These are phyloP conservation scores for Candida anutae DNA, from an alignment of 1,139 yeast genomes.

Conservation along the genomic window DNA sequence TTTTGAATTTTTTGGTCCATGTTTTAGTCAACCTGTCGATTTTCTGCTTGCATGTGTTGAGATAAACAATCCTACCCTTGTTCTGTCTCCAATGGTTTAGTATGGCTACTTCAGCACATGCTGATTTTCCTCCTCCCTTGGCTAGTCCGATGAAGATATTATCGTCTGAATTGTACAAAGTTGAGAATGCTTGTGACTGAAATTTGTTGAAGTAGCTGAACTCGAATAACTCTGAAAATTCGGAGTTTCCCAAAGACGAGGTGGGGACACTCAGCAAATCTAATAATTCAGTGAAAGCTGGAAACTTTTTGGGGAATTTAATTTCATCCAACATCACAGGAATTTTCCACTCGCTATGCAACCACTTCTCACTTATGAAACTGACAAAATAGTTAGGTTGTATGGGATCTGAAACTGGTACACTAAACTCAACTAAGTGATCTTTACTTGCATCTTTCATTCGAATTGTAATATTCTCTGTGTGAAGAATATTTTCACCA, in stretches of 20 bases:
- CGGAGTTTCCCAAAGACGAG: slow-evolving; percentile 38
- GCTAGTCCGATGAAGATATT: slow-evolving; percentile 62
- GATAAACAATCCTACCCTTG: slow-evolving; percentile 53
- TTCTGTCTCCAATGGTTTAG: slow-evolving; percentile 62
- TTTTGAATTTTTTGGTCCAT: slow-evolving; percentile 47
- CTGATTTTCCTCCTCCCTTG: slow-evolving; percentile 72
- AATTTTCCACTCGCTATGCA: slow-evolving; percentile 59
- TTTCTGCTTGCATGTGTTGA: slow-evolving; percentile 52
- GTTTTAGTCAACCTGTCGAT: slow-evolving; percentile 36
- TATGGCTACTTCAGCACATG: slow-evolving; percentile 65
- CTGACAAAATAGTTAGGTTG: slow-evolving; percentile 77
- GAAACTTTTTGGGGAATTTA: slow-evolving; percentile 60
- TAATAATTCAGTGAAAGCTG: slow-evolving; percentile 50
- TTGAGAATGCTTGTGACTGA: slow-evolving; percentile 63
- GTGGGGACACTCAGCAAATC: slow-evolving; percentile 45
- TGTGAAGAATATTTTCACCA: slow-evolving; percentile 63
- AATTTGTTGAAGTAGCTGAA: slow-evolving; percentile 55
- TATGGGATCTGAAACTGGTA: slow-evolving; percentile 48
- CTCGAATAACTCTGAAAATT: slow-evolving; percentile 37
- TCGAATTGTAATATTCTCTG: slow-evolving; percentile 48
- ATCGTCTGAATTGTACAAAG: slow-evolving; percentile 52
- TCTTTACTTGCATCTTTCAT: slow-evolving; percentile 43
- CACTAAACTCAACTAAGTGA: slow-evolving; percentile 57
- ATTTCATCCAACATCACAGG: slow-evolving; percentile 55
- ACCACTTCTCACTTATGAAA: slow-evolving; percentile 76